Evolutionary conservation across 129 eudicot species (phyloP).

Genomic region (Silybum marianum): DNA sequence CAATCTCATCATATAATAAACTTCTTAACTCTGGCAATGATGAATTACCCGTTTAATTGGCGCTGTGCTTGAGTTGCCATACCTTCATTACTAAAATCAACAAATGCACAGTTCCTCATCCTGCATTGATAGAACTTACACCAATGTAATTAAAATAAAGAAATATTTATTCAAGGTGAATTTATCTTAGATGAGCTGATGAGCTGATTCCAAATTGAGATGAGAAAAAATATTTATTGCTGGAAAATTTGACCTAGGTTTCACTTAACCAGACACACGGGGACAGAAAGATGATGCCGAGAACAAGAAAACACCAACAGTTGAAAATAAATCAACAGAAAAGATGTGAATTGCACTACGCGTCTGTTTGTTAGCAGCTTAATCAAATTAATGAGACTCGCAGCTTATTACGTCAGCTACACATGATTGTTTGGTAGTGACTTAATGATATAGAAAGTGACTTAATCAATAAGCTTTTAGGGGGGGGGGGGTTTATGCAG

Average conservation of each 20-base stretch:
- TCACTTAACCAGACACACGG: neutral
- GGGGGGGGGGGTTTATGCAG: too few species aligned
- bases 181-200: neutral
- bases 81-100: constrained; percentile 69
- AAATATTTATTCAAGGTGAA: neutral
- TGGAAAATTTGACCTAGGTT: neutral
- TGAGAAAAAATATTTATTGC: neutral
- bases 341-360: neutral
- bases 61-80: constrained; percentile 82
- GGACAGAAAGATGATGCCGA: neutral
- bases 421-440: too few species aligned
- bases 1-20: neutral
- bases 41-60: constrained; percentile 76
- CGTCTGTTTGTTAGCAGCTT: too few species aligned
- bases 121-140: constrained; percentile 37
- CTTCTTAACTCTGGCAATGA: neutral
- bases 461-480: too few species aligned
- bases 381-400: too few species aligned
- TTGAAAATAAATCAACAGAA: neutral
- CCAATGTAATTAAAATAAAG: constrained; percentile 18
- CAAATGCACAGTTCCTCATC: constrained; percentile 85
- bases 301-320: neutral
- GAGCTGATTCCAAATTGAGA: too few species aligned
- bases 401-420: too few species aligned
- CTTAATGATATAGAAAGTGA: too few species aligned